Evolutionary conservation across 768 basidiomycete species (phyloP).

Genomic region (Phylloporus sp.): DNA sequence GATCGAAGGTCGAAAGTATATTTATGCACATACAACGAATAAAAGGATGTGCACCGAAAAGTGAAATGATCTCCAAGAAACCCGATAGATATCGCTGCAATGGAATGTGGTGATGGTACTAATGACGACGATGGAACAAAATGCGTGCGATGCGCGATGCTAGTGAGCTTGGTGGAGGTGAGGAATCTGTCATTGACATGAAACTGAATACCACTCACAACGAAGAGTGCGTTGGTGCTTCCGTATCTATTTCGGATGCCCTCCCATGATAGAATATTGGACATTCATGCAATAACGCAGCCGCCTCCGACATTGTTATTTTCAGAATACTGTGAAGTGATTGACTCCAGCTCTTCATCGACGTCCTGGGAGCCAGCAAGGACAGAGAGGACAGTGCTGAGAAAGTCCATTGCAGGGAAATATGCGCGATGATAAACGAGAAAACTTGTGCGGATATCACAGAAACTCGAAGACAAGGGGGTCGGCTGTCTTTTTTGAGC

Average conservation of each 20-base stretch:
- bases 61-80: not conserved
- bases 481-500: constrained; percentile 2
- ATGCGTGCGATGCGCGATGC: constrained; percentile 7
- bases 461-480: constrained; percentile 1
- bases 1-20: constrained; percentile 21
- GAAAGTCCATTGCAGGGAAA: constrained; percentile 19
- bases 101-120: constrained; percentile 1
- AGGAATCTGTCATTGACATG: not conserved
- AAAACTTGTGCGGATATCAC: not conserved
- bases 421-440: not conserved
- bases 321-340: constrained; percentile 11
- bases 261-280: not conserved
- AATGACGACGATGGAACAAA: constrained; percentile 1
- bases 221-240: constrained; percentile 7
- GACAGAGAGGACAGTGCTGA: constrained; percentile 14
- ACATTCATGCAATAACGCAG: constrained; percentile 23
- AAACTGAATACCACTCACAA: constrained; percentile 16
- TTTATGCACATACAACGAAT: constrained; percentile 18
- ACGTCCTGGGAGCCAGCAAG: constrained; percentile 6
- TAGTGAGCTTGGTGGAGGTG: constrained; percentile 5
- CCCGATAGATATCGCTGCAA: constrained; percentile 3
- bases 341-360: not conserved
- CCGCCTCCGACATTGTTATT: not conserved
- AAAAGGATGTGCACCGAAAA: constrained; percentile 8
- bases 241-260: not conserved